These are phyloP conservation scores for Coniochaeta sp. DNA, from an alignment of 2,329 filamentous ascomycete genomes.

Conservation along the genomic window DNA sequence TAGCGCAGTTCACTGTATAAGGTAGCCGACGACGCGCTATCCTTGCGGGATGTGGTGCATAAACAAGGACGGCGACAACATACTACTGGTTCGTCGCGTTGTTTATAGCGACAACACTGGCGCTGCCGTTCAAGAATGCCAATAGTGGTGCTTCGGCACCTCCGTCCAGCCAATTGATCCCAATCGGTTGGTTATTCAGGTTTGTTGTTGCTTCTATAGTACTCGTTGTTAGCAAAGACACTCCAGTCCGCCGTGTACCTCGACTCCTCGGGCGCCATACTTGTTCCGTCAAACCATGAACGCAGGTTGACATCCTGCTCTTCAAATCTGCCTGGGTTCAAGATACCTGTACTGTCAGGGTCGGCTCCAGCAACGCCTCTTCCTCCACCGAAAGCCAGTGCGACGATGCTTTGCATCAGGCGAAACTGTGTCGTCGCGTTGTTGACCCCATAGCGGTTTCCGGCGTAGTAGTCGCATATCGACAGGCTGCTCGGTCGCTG, in stretches of 20 bases:
- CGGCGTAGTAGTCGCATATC: slow-evolving; percentile 24
- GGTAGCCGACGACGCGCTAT: no score
- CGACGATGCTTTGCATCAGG: slow-evolving; percentile 21
- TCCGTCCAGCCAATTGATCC: slow-evolving; percentile 23
- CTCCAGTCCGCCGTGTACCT: no score
- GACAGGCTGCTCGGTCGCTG: slow-evolving; percentile 19
- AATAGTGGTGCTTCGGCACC: slow-evolving; percentile 18
- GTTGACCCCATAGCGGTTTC: slow-evolving; percentile 15
- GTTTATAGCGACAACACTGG: slow-evolving; percentile 12
- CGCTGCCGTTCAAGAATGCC: slow-evolving; percentile 17
- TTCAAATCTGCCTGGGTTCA: slow-evolving; percentile 18
- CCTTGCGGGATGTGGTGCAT: no score
- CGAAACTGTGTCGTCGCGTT: slow-evolving; percentile 17
- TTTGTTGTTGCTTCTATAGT: slow-evolving; percentile 17
- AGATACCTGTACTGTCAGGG: slow-evolving; percentile 18
- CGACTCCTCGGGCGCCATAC: no score
- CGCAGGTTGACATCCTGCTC: slow-evolving; percentile 16
- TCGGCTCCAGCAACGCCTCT: slow-evolving; percentile 9
- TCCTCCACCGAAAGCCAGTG: slow-evolving; percentile 21
- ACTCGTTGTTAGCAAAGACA: no score
- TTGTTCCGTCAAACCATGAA: slow-evolving; percentile 23
- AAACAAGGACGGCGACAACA: neutral
- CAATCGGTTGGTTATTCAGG: slow-evolving; percentile 17
- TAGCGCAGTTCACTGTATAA: no score
- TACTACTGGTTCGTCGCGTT: slow-evolving; percentile 22